Conservation (phyloP, 2,329 filamentous ascomycete genomes). For the Sarocladium strictum region DNA sequence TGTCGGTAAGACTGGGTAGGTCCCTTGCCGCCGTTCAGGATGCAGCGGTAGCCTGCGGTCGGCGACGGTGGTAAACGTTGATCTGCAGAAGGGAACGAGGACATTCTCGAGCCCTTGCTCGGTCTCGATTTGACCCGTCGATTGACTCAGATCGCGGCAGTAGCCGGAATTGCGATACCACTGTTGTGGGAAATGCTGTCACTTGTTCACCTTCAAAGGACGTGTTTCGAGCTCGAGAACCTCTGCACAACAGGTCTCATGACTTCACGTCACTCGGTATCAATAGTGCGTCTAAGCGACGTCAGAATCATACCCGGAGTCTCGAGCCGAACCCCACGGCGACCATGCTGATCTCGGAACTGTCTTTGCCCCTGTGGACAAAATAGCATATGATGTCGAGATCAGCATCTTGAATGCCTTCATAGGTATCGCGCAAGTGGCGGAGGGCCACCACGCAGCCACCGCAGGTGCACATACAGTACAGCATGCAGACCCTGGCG, state of each 20-base stretch:
- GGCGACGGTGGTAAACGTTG: background rate
- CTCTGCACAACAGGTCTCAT: too few relatives aligned
- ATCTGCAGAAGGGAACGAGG: background rate
- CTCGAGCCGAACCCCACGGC: background rate
- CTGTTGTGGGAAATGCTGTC: background rate
- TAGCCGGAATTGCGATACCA: conserved; percentile 5
- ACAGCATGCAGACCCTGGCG: background rate
- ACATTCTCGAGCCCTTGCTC: conserved; percentile 4
- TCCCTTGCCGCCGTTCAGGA: conserved; percentile 6
- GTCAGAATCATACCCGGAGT: background rate
- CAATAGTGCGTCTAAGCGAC: background rate
- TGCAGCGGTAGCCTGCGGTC: background rate
- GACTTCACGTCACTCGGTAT: too few relatives aligned
- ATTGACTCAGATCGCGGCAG: conserved; percentile 9
- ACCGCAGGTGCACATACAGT: background rate
- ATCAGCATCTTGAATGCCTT: conserved; percentile 3
- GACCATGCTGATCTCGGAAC: background rate
- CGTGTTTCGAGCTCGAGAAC: too few relatives aligned
- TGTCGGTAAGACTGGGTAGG: conserved; percentile 5
- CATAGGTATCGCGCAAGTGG: background rate
- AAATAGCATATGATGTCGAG: conserved; percentile 8
- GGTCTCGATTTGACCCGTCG: conserved; percentile 1
- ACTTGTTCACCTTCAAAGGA: too few relatives aligned
- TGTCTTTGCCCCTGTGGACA: background rate
- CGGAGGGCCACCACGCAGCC: background rate